Base-by-base conservation (phyloP, 2,329 filamentous ascomycete genomes). In the Rutstroemia sp. region DNA sequence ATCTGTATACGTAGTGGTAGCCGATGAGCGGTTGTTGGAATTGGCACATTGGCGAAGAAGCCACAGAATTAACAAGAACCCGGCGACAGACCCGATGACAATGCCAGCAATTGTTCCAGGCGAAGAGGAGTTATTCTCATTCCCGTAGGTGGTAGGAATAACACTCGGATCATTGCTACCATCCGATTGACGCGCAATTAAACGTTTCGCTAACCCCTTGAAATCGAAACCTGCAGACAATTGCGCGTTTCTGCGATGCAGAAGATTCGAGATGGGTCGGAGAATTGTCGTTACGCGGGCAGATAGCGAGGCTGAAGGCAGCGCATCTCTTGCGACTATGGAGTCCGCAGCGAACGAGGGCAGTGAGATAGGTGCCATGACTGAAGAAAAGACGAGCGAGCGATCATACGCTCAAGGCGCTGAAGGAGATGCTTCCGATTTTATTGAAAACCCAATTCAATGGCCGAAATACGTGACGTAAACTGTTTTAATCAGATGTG, bases 111-210 rank as follows among this genome's bases (percentile, higher is more conserved):
- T 77, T 41, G 77, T 76, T 54, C 80, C 82, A 0, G 82, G 77
- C 0, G 74, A 48, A 0, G 81, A 81, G 5, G 80, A 77, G 25
- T 71, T 64, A 66, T 78, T 70, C 37, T 81, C 71, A 52, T 74
- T 73, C 47, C 76, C 74, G 70, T 87, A 87, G 62, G 81, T 81
- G 25, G 80, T 77, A 1, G 83, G 82, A 63, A 87, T 83, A 59
- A 81, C 75, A 57, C 21, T 37, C 9, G 56, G 48, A 16, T 45
- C 38, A 5, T 25, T 42, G 19, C 14, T 44, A 6, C 34, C 19
- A 23, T 17, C 10, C 30, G 50, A 47, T 54, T 42, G 39, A 42
- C 51, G 51, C 30, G 44, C 27, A 14, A 41, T 30, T 12, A 54
- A 23, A 21, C 21, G 30, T 19, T 27, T 41, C 6, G 39, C 16